Conservation (phyloP, 2,329 filamentous ascomycete genomes). For the Cladosporium sp. region DNA sequence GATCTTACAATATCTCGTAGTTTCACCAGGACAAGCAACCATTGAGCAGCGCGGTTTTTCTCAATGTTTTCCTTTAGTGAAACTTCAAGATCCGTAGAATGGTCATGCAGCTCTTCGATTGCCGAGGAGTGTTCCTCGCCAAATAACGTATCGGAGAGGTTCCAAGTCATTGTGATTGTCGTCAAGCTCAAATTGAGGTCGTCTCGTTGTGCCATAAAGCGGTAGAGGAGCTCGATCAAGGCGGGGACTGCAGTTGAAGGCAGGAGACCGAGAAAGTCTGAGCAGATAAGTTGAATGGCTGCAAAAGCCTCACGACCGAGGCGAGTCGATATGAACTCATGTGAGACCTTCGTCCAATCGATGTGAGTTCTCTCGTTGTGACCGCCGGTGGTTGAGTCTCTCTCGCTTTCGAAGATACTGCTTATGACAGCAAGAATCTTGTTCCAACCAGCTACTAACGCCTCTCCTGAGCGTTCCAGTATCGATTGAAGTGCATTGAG, state of each 20-base stretch:
- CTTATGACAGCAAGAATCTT: conserved; percentile 78
- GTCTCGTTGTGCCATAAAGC: conserved; percentile 82
- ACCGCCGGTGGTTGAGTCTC: not conserved
- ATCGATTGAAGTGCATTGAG: conserved; percentile 62
- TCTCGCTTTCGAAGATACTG: conserved; percentile 60
- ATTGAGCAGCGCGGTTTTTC: conserved; percentile 52
- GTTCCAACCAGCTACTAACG: conserved; percentile 75
- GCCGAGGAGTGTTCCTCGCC: conserved; percentile 1
- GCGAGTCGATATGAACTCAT: conserved; percentile 54
- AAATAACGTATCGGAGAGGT: conserved; percentile 69
- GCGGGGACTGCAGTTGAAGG: conserved; percentile 64
- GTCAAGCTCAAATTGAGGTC: conserved; percentile 95
- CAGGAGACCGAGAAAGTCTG: conserved; percentile 76
- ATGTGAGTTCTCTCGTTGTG: conserved; percentile 16
- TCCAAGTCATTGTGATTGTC: conserved; percentile 95
- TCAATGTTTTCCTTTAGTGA: not conserved
- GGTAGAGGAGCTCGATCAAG: conserved; percentile 82
- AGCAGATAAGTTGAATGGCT: conserved; percentile 86
- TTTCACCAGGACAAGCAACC: conserved; percentile 69
- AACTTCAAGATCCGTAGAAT: not conserved
- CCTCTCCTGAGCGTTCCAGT: conserved; percentile 83
- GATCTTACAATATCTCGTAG: conserved; percentile 67
- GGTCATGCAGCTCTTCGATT: not conserved
- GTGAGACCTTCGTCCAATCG: conserved; percentile 25
- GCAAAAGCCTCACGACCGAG: conserved; percentile 82